phyloP scores from a whole-genome alignment of 495 filamentous ascomycete species.

The Astrothelium macrocarpum region DNA sequence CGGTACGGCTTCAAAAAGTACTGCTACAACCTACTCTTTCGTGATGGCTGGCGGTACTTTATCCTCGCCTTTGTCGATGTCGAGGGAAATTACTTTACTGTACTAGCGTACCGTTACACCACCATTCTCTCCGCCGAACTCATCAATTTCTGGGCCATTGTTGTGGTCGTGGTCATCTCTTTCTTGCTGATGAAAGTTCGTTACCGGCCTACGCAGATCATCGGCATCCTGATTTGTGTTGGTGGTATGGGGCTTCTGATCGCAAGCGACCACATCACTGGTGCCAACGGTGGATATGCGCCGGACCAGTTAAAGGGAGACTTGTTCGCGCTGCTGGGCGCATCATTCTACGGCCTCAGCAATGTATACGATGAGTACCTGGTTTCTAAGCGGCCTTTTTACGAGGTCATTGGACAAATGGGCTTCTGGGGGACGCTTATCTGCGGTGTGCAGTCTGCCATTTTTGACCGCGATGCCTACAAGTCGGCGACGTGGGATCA shows the following conservation, averaged over 20 bases:
- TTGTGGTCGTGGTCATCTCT: slow-evolving; percentile 79
- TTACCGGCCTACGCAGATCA: slow-evolving; percentile 74
- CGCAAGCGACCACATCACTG: slow-evolving; percentile 74
- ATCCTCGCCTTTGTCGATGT: slow-evolving; percentile 90
- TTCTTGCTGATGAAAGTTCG: slow-evolving; percentile 74
- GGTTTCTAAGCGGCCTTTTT: slow-evolving; percentile 73
- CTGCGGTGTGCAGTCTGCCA: slow-evolving; percentile 79
- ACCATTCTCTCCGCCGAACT: slow-evolving; percentile 85
- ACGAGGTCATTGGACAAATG: slow-evolving; percentile 88
- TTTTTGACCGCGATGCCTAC: slow-evolving; percentile 78
- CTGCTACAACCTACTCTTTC: slow-evolving; percentile 45
- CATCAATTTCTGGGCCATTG: slow-evolving; percentile 98
- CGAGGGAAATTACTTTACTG: slow-evolving; percentile 94
- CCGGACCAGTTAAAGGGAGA: slow-evolving; percentile 82
- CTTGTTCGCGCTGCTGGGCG: slow-evolving; percentile 78
- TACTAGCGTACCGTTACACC: slow-evolving; percentile 88
- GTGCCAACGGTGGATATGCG: slow-evolving; percentile 51
- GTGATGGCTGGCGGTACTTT: slow-evolving; percentile 87
- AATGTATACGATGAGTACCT: slow-evolving; percentile 92
- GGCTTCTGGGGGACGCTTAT: slow-evolving; percentile 83
- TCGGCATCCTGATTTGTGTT: slow-evolving; percentile 82
- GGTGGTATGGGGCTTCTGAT: slow-evolving; percentile 87
- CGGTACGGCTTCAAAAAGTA: slow-evolving; percentile 68
- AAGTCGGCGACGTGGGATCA: slow-evolving; percentile 54
- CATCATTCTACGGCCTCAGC: slow-evolving; percentile 81